phyloP scores from a whole-genome alignment of 495 filamentous ascomycete species.

The Collariella sp. region DNA sequence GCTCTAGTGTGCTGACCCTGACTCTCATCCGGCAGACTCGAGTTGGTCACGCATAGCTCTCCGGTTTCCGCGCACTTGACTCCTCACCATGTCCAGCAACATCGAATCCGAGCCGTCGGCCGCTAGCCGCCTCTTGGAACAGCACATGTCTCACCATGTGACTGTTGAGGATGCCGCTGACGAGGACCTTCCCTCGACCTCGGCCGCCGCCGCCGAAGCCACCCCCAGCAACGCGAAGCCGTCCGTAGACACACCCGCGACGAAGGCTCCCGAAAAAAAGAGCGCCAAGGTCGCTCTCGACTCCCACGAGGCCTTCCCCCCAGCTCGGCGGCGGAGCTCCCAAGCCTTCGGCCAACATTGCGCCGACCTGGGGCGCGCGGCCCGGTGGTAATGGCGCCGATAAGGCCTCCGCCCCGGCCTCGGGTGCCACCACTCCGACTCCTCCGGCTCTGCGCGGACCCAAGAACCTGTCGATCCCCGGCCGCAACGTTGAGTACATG shows the following conservation, averaged over 20 bases:
- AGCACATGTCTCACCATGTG: slow-evolving; percentile 61
- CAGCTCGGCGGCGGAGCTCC: slow-evolving; percentile 64
- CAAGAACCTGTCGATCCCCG: slow-evolving; percentile 60
- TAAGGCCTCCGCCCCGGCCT: slow-evolving; percentile 49
- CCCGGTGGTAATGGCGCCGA: slow-evolving; percentile 39
- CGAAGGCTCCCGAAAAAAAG: slow-evolving; percentile 57
- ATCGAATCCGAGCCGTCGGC: slow-evolving; percentile 40
- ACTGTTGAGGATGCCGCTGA: slow-evolving; percentile 74
- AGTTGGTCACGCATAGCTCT: neutral
- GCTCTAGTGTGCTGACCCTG: no score
- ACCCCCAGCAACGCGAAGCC: slow-evolving; percentile 30
- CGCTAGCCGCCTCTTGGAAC: slow-evolving; percentile 68
- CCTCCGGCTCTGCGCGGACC: slow-evolving; percentile 40
- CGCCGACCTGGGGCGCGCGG: slow-evolving; percentile 52
- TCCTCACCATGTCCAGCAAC: slow-evolving; percentile 24
- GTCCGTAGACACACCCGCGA: slow-evolving; percentile 37
- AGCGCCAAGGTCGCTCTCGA: slow-evolving; percentile 49
- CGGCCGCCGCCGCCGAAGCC: slow-evolving; percentile 27
- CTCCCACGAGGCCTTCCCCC: slow-evolving; percentile 85
- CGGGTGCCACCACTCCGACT: slow-evolving; percentile 49
- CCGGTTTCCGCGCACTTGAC: neutral
- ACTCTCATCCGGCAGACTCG: no score
- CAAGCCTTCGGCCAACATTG: slow-evolving; percentile 48
- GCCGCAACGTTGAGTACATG: slow-evolving; percentile 67
- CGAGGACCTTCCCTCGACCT: slow-evolving; percentile 56